These are phyloP conservation scores for Sporothrix dimorphospora DNA, from an alignment of 2,329 filamentous ascomycete species.

Conservation along the genomic window DNA sequence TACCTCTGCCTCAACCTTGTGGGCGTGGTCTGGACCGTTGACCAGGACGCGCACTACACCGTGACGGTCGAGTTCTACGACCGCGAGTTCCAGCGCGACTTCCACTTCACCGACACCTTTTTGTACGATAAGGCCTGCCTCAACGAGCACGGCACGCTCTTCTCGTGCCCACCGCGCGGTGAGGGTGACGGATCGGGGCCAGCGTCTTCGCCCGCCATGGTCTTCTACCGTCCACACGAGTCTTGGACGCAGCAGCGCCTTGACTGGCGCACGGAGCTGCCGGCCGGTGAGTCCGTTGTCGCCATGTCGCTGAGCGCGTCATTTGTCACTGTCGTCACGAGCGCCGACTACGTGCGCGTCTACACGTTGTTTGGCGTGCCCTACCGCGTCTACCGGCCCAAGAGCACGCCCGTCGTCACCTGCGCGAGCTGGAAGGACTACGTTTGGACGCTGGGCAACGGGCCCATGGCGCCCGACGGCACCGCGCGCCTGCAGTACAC, in stretches of 20 bases:
- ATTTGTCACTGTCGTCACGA: constrained; percentile 87
- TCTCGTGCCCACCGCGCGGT: constrained; percentile 71
- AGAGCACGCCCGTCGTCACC: constrained; percentile 85
- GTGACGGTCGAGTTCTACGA: constrained; percentile 98
- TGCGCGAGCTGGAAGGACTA: constrained; percentile 96
- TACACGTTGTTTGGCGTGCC: constrained; percentile 93
- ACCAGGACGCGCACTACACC: constrained; percentile 90
- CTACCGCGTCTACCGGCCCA: constrained; percentile 85
- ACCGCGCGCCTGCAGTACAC: constrained; percentile 80
- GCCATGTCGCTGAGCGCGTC: constrained; percentile 90
- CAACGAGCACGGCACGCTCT: constrained; percentile 80
- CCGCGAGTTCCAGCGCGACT: constrained; percentile 86
- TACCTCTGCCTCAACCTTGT: constrained; percentile 93
- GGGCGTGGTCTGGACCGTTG: constrained; percentile 95
- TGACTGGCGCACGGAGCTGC: constrained; percentile 90
- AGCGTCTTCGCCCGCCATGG: constrained; percentile 69
- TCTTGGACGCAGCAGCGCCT: constrained; percentile 87
- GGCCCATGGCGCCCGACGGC: constrained; percentile 78
- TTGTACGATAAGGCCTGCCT: constrained; percentile 95
- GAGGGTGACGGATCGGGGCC: constrained; percentile 1
- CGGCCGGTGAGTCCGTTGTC: constrained; percentile 80
- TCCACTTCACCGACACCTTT: constrained; percentile 96
- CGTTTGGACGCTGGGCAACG: constrained; percentile 94
- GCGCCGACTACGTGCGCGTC: constrained; percentile 83
- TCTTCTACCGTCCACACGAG: constrained; percentile 98